Percentiles rank a stretch among this genome's conserved stretches.
Conservation (phyloP, 192 early-diverging fungal genomes). For the Coemansia sp. region DNA sequence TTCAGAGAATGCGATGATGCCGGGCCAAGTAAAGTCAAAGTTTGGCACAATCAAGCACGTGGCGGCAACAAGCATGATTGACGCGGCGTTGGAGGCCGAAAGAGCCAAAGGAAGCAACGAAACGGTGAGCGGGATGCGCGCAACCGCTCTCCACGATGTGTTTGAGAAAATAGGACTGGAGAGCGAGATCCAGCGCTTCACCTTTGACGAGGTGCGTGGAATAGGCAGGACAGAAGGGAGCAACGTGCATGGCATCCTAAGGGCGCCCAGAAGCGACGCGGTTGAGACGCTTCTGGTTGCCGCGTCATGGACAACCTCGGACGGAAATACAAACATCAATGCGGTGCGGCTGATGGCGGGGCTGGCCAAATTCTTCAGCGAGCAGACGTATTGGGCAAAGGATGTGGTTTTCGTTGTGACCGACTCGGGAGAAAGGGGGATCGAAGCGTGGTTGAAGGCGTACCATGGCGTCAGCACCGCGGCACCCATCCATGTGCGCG, state of each 20-base stretch:
- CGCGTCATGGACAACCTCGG: constrained; percentile 74
- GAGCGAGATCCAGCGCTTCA: constrained; percentile 42
- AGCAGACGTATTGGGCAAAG: constrained; percentile 85
- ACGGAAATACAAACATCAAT: constrained; percentile 51
- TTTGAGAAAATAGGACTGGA: constrained; percentile 41
- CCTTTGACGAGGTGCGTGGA: constrained; percentile 31
- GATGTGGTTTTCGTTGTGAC: constrained; percentile 89
- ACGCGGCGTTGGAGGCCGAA: constrained; percentile 4
- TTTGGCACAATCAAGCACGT: constrained; percentile 37
- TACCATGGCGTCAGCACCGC: constrained; percentile 72
- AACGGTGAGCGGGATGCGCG: constrained; percentile 3
- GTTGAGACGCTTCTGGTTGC: constrained; percentile 87
- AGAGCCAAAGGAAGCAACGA: constrained; percentile 1
- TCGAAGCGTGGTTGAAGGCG: constrained; percentile 83
- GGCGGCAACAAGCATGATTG: constrained; percentile 25
- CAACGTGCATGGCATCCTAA: constrained; percentile 80
- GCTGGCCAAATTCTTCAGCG: constrained; percentile 47
- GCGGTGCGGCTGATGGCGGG: constrained; percentile 39
- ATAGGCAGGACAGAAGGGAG: constrained; percentile 48
- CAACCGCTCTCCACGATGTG: constrained; percentile 13
- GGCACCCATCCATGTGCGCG: constrained; percentile 45
- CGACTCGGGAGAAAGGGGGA: constrained; percentile 72
- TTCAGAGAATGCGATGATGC: constrained; percentile 78
- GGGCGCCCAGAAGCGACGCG: constrained; percentile 82
- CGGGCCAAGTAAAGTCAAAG: constrained; percentile 59